Conservation (phyloP, 1,284 basidiomycete species). For the Heterobasidion irregulare region DNA sequence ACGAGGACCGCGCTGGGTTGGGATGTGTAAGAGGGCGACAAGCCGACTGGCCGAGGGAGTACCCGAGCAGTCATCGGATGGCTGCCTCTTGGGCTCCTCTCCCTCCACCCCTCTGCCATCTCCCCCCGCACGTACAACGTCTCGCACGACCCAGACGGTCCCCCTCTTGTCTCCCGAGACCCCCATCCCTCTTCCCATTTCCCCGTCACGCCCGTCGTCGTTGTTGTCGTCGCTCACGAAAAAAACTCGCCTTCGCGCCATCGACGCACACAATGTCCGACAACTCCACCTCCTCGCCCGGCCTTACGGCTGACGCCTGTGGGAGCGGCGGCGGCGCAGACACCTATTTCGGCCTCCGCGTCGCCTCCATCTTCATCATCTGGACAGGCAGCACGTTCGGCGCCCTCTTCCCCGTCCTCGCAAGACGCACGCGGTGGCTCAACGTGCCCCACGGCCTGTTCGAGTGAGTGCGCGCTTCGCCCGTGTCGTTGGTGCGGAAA, state of each 20-base stretch:
- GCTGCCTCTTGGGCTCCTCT: neutral
- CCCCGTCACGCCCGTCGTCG: no score
- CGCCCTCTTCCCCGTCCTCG: slow-evolving; percentile 78
- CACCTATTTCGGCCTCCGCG: slow-evolving; percentile 42
- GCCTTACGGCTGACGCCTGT: slow-evolving; percentile 6
- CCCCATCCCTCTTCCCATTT: neutral
- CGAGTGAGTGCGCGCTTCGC: slow-evolving; percentile 48
- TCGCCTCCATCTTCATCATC: slow-evolving; percentile 88
- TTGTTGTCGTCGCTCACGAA: neutral
- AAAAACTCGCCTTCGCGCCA: neutral
- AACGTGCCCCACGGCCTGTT: slow-evolving; percentile 60
- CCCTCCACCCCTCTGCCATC: neutral
- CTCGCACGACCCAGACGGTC: neutral
- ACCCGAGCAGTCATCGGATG: neutral
- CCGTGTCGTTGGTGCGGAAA: neutral
- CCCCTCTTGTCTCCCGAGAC: neutral
- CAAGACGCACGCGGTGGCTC: slow-evolving; percentile 49
- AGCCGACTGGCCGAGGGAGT: neutral
- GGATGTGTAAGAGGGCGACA: neutral
- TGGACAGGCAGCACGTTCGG: slow-evolving; percentile 61
- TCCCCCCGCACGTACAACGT: neutral
- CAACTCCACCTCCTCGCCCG: neutral
- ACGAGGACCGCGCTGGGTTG: neutral
- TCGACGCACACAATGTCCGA: neutral
- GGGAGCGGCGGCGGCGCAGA: slow-evolving; percentile 27